Base-by-base conservation (phyloP, 1,284 basidiomycete species). In the Malassezia psittaci region DNA sequence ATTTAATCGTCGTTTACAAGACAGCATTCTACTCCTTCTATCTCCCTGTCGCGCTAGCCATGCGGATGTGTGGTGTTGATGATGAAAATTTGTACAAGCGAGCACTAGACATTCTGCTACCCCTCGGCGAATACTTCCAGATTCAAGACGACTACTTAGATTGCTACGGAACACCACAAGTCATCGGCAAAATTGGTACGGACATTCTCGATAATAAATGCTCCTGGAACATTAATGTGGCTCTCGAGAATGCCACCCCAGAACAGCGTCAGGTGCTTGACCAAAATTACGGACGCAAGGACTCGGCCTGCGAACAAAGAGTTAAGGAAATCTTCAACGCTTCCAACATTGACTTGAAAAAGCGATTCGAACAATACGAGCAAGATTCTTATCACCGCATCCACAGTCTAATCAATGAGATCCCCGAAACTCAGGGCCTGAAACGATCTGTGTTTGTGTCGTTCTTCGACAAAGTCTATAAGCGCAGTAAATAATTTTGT, bases 161-260 rank as follows among this genome's bases (percentile, higher is more conserved):
- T 77, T 94, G 85, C 74, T 86, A 86, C 49, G 90, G 86, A 11
- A 83, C 87, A 2, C 88, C 90, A 0, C 89, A 91, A 78, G 82
- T 87, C 66, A 87, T 96, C 53, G 94, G 93, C 61, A 98, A 98
- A 79, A 83, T 96, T 63, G 94, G 93, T 33, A 96, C 93, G 18
- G 94, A 98, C 77, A 98, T 98, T 69, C 77, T 94, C 55, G 93
- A 98, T 78, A 96, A 96, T 83, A 98, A 98, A 79, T 98, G 94
- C 79, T 88, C 87, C 39, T 98, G 93, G 94, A 86, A 86, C 72
- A 80, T 98, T 77, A 96, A 96, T 77, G 84, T 84, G 16, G 93
- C 90, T 33, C 81, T 98, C 59, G 78, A 80, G 54, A 66, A 77
- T 61, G 74, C 88, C 81, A 80, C 83, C 77, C 63, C 82, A 80